Conservation (phyloP, 495 filamentous ascomycete species). For the Penicillium lagena region DNA sequence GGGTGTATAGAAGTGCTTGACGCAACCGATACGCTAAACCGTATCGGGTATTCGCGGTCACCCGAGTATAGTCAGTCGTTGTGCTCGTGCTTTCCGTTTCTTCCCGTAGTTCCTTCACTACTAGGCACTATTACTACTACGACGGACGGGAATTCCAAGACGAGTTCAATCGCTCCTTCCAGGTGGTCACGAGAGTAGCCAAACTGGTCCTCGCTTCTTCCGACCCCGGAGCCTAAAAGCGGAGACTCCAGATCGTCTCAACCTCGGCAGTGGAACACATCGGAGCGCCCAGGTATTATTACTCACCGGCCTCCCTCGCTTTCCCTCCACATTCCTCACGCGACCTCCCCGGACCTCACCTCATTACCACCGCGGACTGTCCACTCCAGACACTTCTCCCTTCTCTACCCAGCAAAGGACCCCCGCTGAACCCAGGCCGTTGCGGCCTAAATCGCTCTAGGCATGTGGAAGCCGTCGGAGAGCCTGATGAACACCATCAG, state of each 20-base stretch:
- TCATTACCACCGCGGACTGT: conserved; percentile 1
- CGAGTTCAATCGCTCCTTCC: too few species aligned
- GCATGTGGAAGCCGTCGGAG: conserved; percentile 86
- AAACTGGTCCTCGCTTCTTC: conserved; percentile 4
- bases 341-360: conserved; percentile 4
- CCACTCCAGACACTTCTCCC: conserved; percentile 3
- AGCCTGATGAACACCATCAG: conserved; percentile 96
- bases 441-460: conserved; percentile 28
- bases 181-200: too few species aligned
- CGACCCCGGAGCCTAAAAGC: conserved; percentile 12
- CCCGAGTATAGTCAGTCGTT: too few species aligned
- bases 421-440: conserved; percentile 15
- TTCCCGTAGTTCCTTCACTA: too few species aligned
- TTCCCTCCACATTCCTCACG: conserved; percentile 25
- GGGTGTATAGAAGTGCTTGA: too few species aligned
- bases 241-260: conserved; percentile 6
- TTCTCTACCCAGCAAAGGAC: conserved; percentile 1
- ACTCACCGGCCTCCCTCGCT: background rate
- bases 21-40: too few species aligned
- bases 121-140: too few species aligned
- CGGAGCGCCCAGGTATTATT: conserved; percentile 9
- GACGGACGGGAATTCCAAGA: too few species aligned
- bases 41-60: too few species aligned
- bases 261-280: conserved; percentile 17
- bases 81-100: too few species aligned